phyloP scores from a whole-genome alignment of 2,329 filamentous ascomycete genomes.

The Shiraia sp. region DNA sequence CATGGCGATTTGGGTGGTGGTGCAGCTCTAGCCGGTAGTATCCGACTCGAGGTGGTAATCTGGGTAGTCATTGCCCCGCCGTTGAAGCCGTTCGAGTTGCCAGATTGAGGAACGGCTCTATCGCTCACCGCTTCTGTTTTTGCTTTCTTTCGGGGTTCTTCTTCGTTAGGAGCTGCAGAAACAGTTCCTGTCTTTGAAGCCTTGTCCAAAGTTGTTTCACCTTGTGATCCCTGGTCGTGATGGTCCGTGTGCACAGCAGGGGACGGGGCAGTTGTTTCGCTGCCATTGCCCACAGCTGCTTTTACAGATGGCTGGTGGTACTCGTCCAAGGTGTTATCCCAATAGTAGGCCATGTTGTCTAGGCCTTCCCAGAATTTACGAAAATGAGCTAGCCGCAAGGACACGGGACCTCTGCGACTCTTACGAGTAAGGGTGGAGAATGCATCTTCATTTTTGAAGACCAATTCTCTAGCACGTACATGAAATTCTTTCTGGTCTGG shows the following conservation, averaged over 20 bases:
- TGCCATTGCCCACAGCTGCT: constrained; percentile 9
- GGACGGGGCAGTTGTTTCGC: constrained; percentile 4
- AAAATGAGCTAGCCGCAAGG: constrained; percentile 58
- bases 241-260: constrained; percentile 2
- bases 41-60: constrained; percentile 22
- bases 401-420: constrained; percentile 49
- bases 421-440: constrained; percentile 60
- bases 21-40: constrained; percentile 30
- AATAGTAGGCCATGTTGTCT: constrained; percentile 64
- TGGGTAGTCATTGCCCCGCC: constrained; percentile 7
- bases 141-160: constrained; percentile 45
- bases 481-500: constrained; percentile 56
- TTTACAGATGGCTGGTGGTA: constrained; percentile 51
- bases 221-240: constrained; percentile 7
- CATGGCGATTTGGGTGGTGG: constrained; percentile 36
- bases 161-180: constrained; percentile 12
- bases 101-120: constrained; percentile 11
- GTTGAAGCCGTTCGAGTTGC: constrained; percentile 12
- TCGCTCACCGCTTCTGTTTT: constrained; percentile 35
- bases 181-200: constrained; percentile 11
- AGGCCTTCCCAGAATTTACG: constrained; percentile 64
- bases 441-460: constrained; percentile 59
- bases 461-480: constrained; percentile 54
- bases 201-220: constrained; percentile 14
- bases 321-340: constrained; percentile 63